phyloP scores from a whole-genome alignment of 83 land plant genomes.

The Picea engelmannii region DNA sequence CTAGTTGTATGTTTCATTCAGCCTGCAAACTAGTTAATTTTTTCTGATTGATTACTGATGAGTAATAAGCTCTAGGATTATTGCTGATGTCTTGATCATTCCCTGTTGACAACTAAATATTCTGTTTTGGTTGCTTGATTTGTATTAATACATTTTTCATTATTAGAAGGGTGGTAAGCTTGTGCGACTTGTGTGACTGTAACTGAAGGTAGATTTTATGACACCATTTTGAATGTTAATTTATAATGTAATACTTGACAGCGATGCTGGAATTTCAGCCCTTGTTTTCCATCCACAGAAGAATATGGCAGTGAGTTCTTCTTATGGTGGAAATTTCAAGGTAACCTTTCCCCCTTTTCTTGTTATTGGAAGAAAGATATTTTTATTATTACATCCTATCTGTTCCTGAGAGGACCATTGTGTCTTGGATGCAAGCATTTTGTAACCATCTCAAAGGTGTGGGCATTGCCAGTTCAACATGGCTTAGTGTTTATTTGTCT shows the following conservation, averaged over 20 bases:
- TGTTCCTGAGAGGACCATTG: not conserved
- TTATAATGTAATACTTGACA: constrained; percentile 5
- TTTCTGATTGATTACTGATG: no score
- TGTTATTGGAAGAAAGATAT: not conserved
- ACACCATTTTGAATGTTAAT: no score
- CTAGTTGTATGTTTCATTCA: no score
- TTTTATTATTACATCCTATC: not conserved
- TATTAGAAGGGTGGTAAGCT: no score
- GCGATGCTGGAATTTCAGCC: constrained; percentile 62
- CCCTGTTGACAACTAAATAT: no score
- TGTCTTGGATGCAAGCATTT: not conserved
- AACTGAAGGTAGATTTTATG: no score
- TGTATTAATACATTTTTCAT: no score
- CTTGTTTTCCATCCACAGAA: constrained; percentile 54
- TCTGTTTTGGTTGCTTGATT: no score
- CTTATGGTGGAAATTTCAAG: constrained; percentile 77
- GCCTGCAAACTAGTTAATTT: no score
- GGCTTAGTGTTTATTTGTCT: not conserved
- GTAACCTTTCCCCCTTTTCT: constrained; percentile 22
- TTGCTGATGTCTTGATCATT: no score
- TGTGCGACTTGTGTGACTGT: no score
- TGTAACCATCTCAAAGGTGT: not conserved
- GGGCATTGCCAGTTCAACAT: not conserved
- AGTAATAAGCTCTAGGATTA: no score
- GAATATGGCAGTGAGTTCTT: constrained; percentile 52